Percentiles rank a stretch among this genome's conserved stretches.
Conservation (phyloP, 2,329 filamentous ascomycete species). For the Biscogniauxia marginata region DNA sequence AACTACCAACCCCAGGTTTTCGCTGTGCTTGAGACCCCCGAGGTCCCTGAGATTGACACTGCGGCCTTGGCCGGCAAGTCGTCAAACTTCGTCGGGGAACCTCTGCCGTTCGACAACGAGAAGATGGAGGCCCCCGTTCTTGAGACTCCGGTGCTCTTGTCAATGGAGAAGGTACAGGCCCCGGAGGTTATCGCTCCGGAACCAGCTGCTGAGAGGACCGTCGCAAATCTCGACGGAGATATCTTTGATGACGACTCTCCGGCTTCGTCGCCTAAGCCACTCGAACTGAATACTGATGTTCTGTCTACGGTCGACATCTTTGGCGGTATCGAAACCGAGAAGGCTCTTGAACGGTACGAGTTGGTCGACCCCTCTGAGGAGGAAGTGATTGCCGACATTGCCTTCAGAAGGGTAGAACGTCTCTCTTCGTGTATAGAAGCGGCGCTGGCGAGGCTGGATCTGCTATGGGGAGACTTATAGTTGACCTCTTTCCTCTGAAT, state of each 20-base stretch:
- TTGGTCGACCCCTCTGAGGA: slow-evolving; percentile 60
- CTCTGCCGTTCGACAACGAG: slow-evolving; percentile 46
- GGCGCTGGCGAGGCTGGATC: slow-evolving; percentile 37
- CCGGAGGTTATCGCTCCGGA: slow-evolving; percentile 28
- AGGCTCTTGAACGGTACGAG: slow-evolving; percentile 61
- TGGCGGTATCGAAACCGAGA: slow-evolving; percentile 60
- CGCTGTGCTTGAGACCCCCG: slow-evolving; percentile 68
- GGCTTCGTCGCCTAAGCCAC: slow-evolving; percentile 25
- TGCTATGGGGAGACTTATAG: slow-evolving; percentile 33
- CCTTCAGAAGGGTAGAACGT: slow-evolving; percentile 50
- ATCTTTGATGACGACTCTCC: slow-evolving; percentile 56
- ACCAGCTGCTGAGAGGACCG: slow-evolving; percentile 24
- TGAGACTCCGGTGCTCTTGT: slow-evolving; percentile 41
- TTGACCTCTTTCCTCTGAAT: neutral
- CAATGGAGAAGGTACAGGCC: slow-evolving; percentile 32
- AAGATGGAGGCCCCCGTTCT: slow-evolving; percentile 57
- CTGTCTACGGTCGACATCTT: slow-evolving; percentile 44
- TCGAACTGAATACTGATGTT: slow-evolving; percentile 44
- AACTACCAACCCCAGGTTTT: slow-evolving; percentile 71
- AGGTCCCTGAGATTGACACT: slow-evolving; percentile 62
- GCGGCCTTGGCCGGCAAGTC: slow-evolving; percentile 70
- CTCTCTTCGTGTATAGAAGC: slow-evolving; percentile 42
- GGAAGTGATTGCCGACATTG: slow-evolving; percentile 41
- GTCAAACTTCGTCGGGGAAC: slow-evolving; percentile 50
- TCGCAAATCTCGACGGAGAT: slow-evolving; percentile 46